Conservation (phyloP, 257 asterid genomes). For the Rhazya stricta region DNA sequence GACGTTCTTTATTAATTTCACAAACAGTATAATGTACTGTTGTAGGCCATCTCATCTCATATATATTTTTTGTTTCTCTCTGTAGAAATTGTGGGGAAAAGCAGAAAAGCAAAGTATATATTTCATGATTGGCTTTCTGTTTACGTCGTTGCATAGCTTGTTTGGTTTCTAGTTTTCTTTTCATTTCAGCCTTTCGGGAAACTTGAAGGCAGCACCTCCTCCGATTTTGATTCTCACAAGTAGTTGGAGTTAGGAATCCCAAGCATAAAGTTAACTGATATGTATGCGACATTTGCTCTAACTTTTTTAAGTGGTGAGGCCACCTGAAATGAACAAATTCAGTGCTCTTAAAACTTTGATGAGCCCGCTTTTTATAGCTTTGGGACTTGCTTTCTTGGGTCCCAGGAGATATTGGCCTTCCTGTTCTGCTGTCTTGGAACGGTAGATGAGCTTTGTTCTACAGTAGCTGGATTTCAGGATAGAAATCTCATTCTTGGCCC, state of each 20-base stretch:
- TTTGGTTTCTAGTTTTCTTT: neutral
- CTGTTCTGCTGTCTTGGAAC: slow-evolving; percentile 28
- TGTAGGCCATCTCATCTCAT: slow-evolving; percentile 18
- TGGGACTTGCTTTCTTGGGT: slow-evolving; percentile 25
- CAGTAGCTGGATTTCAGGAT: slow-evolving; percentile 41
- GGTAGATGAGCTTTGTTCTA: slow-evolving; percentile 22
- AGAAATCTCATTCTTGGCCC: slow-evolving; percentile 31
- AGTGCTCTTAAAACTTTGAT: slow-evolving; percentile 31
- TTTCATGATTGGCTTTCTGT: slow-evolving; percentile 14
- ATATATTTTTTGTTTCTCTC: neutral
- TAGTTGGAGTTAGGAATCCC: slow-evolving; percentile 55
- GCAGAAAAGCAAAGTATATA: slow-evolving; percentile 8
- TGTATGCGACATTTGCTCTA: slow-evolving; percentile 21
- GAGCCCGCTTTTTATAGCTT: slow-evolving; percentile 27
- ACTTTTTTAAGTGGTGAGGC: slow-evolving; percentile 30
- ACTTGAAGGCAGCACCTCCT: slow-evolving; percentile 22
- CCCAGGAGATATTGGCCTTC: slow-evolving; percentile 29
- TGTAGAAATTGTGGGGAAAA: slow-evolving; percentile 20
- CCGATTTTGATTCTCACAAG: slow-evolving; percentile 28
- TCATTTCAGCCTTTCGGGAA: slow-evolving; percentile 10
- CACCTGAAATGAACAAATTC: slow-evolving; percentile 33
- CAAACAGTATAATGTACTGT: slow-evolving; percentile 18
- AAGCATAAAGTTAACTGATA: slow-evolving; percentile 38
- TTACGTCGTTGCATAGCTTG: slow-evolving; percentile 15
- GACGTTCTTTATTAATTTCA: slow-evolving; percentile 6